A percentile compares a stretch with the other conserved stretches of the same genome.
phyloP scores from a whole-genome alignment of 345 rosid genomes.

The Toxicodendron radicans region DNA sequence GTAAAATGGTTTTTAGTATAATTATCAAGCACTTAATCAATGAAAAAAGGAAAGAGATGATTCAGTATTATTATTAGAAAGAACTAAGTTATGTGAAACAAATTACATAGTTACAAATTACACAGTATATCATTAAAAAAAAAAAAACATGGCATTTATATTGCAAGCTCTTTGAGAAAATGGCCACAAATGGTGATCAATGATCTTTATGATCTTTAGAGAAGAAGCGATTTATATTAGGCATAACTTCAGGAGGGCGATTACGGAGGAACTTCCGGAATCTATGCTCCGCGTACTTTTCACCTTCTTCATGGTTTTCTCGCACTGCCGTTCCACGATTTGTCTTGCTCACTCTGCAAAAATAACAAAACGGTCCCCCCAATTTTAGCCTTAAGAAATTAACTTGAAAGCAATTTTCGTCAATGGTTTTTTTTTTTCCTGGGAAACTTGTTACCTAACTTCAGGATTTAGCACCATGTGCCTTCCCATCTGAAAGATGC shows the following conservation, averaged over 20 bases:
- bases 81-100: too few species aligned
- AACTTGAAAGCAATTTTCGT: not conserved
- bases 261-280: constrained; percentile 67
- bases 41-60: too few species aligned
- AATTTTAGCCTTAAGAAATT: too few species aligned
- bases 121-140: too few species aligned
- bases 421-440: too few species aligned
- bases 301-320: constrained; percentile 69
- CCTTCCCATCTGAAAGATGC: constrained; percentile 66
- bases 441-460: constrained; percentile 45
- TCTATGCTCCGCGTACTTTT: constrained; percentile 59
- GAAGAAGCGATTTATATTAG: constrained; percentile 72
- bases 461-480: constrained; percentile 62
- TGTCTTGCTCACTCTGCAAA: constrained; percentile 49
- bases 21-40: too few species aligned
- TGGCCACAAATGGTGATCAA: too few species aligned
- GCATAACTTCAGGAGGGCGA: constrained; percentile 74
- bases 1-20: too few species aligned
- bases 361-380: not conserved
- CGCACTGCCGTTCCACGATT: constrained; percentile 46
- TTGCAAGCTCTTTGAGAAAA: too few species aligned
- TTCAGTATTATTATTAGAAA: too few species aligned
- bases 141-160: too few species aligned
- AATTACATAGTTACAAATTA: too few species aligned
- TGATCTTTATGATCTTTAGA: constrained; percentile 25